A percentile compares a stretch with the other conserved stretches of the same genome.
These are phyloP conservation scores for Coniochaeta prunicola DNA, from an alignment of 2,329 filamentous ascomycete species.

Conservation along the genomic window DNA sequence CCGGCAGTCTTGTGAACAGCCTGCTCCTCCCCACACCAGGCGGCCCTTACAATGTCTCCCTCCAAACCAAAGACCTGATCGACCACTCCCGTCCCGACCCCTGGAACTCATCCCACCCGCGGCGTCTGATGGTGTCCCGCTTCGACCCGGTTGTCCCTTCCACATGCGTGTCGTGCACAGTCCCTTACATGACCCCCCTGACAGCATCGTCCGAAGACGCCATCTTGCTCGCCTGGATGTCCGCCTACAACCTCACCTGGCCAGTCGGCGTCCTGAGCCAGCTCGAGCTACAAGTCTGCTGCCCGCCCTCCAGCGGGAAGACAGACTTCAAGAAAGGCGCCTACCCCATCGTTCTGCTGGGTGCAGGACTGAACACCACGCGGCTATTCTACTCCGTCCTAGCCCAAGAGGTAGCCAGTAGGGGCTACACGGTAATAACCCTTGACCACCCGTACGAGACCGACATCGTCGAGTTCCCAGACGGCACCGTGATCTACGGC, in stretches of 20 bases:
- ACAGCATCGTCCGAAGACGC: slow-evolving; percentile 13
- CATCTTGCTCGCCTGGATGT: slow-evolving; percentile 10
- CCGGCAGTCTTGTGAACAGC: background rate
- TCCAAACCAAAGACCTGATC: slow-evolving; percentile 8
- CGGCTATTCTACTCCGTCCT: slow-evolving; percentile 30
- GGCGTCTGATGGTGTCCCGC: slow-evolving; percentile 16
- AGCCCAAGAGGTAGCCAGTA: slow-evolving; percentile 29
- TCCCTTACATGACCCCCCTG: slow-evolving; percentile 14
- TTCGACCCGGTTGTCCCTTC: slow-evolving; percentile 12
- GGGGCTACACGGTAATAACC: slow-evolving; percentile 30
- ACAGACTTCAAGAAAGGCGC: background rate
- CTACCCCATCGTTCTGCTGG: background rate
- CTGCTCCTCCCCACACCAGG: background rate
- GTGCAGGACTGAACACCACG: slow-evolving; percentile 5
- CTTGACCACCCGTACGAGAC: slow-evolving; percentile 37
- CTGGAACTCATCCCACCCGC: slow-evolving; percentile 14
- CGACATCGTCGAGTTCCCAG: slow-evolving; percentile 30
- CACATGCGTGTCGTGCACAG: slow-evolving; percentile 11
- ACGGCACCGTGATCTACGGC: slow-evolving; percentile 22
- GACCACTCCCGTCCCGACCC: slow-evolving; percentile 29
- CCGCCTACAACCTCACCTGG: slow-evolving; percentile 8
- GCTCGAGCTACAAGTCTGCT: slow-evolving; percentile 16
- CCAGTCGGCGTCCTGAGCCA: slow-evolving; percentile 9
- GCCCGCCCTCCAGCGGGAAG: slow-evolving; percentile 4
- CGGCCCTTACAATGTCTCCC: background rate